Evolutionary conservation across 495 filamentous ascomycete species (phyloP).

Genomic region (Achaetomiella virescens): DNA sequence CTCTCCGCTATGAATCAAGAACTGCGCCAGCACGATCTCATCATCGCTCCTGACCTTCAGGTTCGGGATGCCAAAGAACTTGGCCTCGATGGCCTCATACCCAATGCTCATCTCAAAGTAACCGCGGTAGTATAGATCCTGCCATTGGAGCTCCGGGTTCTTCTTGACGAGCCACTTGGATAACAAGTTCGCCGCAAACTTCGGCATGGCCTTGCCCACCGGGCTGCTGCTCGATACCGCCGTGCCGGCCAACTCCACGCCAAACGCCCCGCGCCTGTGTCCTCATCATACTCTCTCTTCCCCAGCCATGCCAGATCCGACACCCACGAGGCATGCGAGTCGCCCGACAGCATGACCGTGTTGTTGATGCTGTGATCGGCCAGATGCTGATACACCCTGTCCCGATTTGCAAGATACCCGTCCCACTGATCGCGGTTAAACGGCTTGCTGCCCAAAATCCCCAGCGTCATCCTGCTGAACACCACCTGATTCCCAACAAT

Average conservation of each 20-base stretch:
- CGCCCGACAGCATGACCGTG: slow-evolving; percentile 61
- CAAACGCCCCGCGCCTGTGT: slow-evolving; percentile 54
- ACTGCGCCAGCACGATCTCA: slow-evolving; percentile 54
- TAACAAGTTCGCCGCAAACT: not conserved
- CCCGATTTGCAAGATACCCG: slow-evolving; percentile 58
- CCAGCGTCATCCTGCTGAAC: slow-evolving; percentile 52
- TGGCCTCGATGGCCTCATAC: slow-evolving; percentile 44
- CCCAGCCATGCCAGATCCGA: slow-evolving; percentile 60
- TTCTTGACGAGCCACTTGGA: slow-evolving; percentile 39
- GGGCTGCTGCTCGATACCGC: slow-evolving; percentile 52
- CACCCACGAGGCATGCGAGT: slow-evolving; percentile 58
- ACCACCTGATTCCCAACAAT: slow-evolving; percentile 61
- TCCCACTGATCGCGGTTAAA: slow-evolving; percentile 59
- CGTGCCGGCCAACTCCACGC: slow-evolving; percentile 61
- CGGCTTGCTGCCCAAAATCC: slow-evolving; percentile 45
- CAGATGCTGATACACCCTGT: slow-evolving; percentile 53
- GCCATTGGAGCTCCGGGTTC: slow-evolving; percentile 60
- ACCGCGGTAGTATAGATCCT: slow-evolving; percentile 61
- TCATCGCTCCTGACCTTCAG: slow-evolving; percentile 37
- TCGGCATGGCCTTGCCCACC: slow-evolving; percentile 41
- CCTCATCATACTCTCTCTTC: slow-evolving; percentile 48
- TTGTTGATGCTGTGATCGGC: slow-evolving; percentile 58
- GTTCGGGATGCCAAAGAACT: slow-evolving; percentile 45
- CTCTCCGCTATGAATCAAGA: slow-evolving; percentile 49
- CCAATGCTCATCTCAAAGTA: slow-evolving; percentile 52